phyloP scores from a whole-genome alignment of 768 basidiomycete species.

The Leccinum pellstonianum region DNA sequence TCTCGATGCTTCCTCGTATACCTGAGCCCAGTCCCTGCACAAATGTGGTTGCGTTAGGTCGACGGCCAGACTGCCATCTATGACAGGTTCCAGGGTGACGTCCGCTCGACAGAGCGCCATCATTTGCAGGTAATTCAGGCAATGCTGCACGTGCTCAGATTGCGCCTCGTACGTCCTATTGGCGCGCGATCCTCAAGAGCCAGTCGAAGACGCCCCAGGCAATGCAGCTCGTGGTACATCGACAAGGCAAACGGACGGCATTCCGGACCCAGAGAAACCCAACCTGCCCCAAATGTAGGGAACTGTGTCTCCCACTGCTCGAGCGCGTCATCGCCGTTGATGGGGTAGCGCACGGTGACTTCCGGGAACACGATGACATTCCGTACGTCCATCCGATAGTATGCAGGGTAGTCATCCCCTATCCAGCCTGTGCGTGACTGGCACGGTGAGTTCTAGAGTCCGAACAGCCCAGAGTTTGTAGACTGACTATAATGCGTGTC shows the following conservation, averaged over 20 bases:
- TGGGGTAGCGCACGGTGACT: slow-evolving; percentile 27
- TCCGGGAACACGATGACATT: slow-evolving; percentile 26
- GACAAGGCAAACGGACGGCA: slow-evolving; percentile 34
- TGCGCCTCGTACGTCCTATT: slow-evolving; percentile 18
- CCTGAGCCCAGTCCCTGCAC: slow-evolving; percentile 28
- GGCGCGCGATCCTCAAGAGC: slow-evolving; percentile 18
- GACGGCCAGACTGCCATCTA: slow-evolving; percentile 16
- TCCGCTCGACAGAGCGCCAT: slow-evolving; percentile 47
- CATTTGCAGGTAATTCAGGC: slow-evolving; percentile 49
- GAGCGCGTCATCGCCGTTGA: slow-evolving; percentile 22
- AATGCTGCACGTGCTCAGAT: slow-evolving; percentile 38
- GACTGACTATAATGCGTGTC: slow-evolving; percentile 22
- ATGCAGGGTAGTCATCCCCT: slow-evolving; percentile 27
- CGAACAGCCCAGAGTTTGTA: background rate
- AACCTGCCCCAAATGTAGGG: slow-evolving; percentile 19
- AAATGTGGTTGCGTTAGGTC: slow-evolving; percentile 25
- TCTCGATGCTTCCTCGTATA: slow-evolving; percentile 23
- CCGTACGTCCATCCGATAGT: slow-evolving; percentile 25
- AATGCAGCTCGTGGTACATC: slow-evolving; percentile 41
- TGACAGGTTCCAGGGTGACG: slow-evolving; percentile 45
- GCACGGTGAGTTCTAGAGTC: slow-evolving; percentile 1
- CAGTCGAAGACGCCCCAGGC: slow-evolving; percentile 31
- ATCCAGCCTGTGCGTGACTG: slow-evolving; percentile 19
- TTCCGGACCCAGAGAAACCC: slow-evolving; percentile 29
- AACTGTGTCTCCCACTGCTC: slow-evolving; percentile 25